A percentile compares a stretch with the other conserved stretches of the same genome.
Conservation (phyloP, 345 rosid genomes). For the Ceriops zippeliana region DNA sequence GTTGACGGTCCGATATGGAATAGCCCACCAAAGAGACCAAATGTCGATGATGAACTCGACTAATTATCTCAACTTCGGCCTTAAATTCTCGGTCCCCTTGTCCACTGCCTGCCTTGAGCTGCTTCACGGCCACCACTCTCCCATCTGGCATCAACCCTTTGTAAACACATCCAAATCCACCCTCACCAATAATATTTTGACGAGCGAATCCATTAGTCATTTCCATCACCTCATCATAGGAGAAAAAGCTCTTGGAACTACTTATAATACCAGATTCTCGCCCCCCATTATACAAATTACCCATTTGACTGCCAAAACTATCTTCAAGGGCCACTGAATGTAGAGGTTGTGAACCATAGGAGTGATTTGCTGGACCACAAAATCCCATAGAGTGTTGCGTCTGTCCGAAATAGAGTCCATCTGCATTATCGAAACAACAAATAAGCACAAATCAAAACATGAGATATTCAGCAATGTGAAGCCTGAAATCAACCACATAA, state of each 20-base stretch:
- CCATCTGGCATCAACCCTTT: slow-evolving; percentile 60
- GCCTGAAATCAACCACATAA: not conserved
- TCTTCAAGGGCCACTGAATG: slow-evolving; percentile 25
- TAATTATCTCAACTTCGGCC: slow-evolving; percentile 50
- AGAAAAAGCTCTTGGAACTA: slow-evolving; percentile 50
- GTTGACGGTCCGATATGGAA: slow-evolving; percentile 59
- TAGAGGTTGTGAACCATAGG: slow-evolving; percentile 40
- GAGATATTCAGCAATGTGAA: not conserved
- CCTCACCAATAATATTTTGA: slow-evolving; percentile 84
- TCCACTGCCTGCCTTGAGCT: slow-evolving; percentile 90
- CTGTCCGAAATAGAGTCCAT: slow-evolving; percentile 50
- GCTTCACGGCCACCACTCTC: slow-evolving; percentile 76
- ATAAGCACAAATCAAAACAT: not conserved
- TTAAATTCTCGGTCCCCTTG: slow-evolving; percentile 81
- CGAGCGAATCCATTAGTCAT: slow-evolving; percentile 73
- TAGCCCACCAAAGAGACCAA: slow-evolving; percentile 92
- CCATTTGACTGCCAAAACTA: slow-evolving; percentile 42
- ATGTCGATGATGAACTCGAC: slow-evolving; percentile 93
- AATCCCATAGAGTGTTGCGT: slow-evolving; percentile 24
- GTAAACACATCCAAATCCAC: slow-evolving; percentile 90
- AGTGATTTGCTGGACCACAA: slow-evolving; percentile 35
- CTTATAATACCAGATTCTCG: slow-evolving; percentile 48
- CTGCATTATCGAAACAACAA: slow-evolving; percentile 30
- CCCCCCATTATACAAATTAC: slow-evolving; percentile 16
- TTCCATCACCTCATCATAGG: slow-evolving; percentile 72